Base-by-base conservation (phyloP, 768 basidiomycete species). In the Epithele typhae region DNA sequence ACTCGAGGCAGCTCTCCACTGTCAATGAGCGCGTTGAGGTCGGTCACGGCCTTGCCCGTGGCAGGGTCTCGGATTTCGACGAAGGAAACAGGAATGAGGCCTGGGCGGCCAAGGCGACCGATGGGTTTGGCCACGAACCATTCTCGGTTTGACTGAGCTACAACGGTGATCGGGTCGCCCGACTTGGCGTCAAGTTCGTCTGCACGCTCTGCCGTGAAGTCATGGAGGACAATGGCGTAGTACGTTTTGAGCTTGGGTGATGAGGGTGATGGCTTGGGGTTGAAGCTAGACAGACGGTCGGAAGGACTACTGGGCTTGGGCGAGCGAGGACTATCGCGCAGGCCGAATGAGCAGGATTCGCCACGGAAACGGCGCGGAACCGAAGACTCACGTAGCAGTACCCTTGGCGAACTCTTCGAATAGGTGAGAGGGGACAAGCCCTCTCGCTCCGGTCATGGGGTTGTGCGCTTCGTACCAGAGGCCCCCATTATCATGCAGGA, bases 101-200 rank as follows among this genome's bases (percentile, higher is more conserved):
- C 96, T 0, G 96, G 96, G 44, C 94, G 86, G 24, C 96, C 95
- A 17, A 99, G 79, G 45, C 82, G 78, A 33, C 93, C 92, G 59
- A 99, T 99, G 11, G 95, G 92, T 68, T 99, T 99, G 22, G 96
- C 96, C 39, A 99, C 96, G 65, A 97, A 98, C 96, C 96, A 99
- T 65, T 99, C 96, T 54, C 92, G 91, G 62, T 98, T 99, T n/a
- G 94, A 97, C 65, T 98, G 96, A 0, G 96, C 96, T 46, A 98
- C 96, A 50, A 99, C 92, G 15, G 94, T 88, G 62, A 99, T 90
- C 7, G 90, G 77, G 59, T 99, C 96, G 27, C 94, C 95, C 0
- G 84, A 79, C 59, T 87, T 92, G 1, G 95, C 95, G 51, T 95
- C 94, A 37, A 99, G 81, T 61, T 99, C 96, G 63, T 99, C 96